Evolutionary conservation across 208 protist species (phyloP).

Genomic region (Angomonas ambiguus): DNA sequence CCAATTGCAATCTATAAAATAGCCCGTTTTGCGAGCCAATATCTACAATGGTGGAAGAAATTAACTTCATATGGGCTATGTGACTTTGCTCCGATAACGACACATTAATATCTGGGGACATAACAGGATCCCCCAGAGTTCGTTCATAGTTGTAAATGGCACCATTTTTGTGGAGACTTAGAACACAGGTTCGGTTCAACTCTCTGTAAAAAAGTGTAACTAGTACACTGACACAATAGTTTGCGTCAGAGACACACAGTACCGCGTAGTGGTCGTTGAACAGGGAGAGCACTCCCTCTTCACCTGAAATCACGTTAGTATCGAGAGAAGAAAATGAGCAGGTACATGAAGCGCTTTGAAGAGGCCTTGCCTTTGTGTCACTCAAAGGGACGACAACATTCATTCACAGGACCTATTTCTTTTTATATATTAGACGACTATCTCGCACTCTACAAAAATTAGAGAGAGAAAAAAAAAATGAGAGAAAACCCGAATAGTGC

Average conservation of each 20-base stretch:
- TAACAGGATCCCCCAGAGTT: background rate
- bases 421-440: background rate
- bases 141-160: background rate
- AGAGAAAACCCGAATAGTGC: too few relatives aligned
- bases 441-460: too few relatives aligned
- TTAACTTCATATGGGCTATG: background rate
- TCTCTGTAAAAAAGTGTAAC: background rate
- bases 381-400: constrained; percentile 3
- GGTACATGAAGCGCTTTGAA: background rate
- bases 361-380: background rate
- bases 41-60: background rate
- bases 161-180: background rate
- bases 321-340: background rate
- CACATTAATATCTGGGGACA: background rate
- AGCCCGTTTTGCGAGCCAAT: background rate
- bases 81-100: background rate
- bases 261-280: background rate
- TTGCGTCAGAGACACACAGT: background rate
- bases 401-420: background rate
- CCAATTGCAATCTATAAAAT: constrained; percentile 1
- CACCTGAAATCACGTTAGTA: background rate
- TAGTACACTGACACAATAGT: background rate
- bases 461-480: too few relatives aligned
- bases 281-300: background rate
- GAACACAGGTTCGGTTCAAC: background rate